A percentile compares a stretch with the other conserved stretches of the same genome.
phyloP scores from a whole-genome alignment of 2,329 filamentous ascomycete genomes.

The Colletotrichum cuscutae region DNA sequence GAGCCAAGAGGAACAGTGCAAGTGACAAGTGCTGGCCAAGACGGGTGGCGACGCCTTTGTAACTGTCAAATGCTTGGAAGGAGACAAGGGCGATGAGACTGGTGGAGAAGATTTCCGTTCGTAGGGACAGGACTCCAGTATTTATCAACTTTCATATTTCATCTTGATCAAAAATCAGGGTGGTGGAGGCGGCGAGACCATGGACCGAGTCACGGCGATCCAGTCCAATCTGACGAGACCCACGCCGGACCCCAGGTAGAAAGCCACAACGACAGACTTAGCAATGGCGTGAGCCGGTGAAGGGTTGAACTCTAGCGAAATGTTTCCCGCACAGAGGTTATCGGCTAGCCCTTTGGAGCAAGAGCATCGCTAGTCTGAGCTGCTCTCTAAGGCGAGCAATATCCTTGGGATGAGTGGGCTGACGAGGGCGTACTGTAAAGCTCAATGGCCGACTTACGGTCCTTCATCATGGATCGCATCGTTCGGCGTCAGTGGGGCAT shows the following conservation, averaged over 20 bases:
- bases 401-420: neutral
- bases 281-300: neutral
- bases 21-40: constrained; percentile 22
- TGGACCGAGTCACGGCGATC: neutral
- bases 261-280: neutral
- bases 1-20: constrained; percentile 10
- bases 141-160: constrained; percentile 10
- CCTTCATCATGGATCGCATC: constrained; percentile 2
- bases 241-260: neutral
- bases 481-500: neutral
- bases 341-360: constrained; percentile 2
- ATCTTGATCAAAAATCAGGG: neutral
- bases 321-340: neutral
- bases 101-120: neutral
- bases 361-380: neutral
- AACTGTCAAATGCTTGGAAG: neutral
- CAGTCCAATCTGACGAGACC: neutral
- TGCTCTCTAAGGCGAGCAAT: neutral
- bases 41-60: constrained; percentile 25
- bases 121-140: constrained; percentile 1
- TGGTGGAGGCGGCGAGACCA: neutral
- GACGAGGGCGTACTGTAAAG: neutral
- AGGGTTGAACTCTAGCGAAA: neutral
- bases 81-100: constrained; percentile 13
- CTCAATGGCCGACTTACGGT: constrained; percentile 2